Evolutionary conservation across 2,329 filamentous ascomycete species (phyloP).

Genomic region (Ophiostoma novo-ulmi): DNA sequence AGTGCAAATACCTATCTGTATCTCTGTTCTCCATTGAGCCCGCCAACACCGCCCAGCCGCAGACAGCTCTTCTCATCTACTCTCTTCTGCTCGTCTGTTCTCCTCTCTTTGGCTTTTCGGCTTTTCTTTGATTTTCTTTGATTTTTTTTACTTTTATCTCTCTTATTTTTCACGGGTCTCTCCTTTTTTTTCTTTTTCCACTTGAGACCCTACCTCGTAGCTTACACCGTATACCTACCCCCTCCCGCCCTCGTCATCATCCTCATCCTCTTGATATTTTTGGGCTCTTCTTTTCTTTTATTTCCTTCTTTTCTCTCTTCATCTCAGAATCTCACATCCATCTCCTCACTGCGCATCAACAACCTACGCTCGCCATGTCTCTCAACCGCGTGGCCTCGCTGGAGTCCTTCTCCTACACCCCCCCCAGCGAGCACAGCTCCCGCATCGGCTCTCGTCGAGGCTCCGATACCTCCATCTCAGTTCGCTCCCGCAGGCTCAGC

Average conservation of each 20-base stretch:
- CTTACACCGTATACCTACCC: neutral
- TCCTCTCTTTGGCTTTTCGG: too few relatives aligned
- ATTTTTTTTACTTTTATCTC: slow-evolving; percentile 1
- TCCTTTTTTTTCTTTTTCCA: neutral
- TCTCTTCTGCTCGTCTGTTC: neutral
- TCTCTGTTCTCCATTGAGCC: neutral
- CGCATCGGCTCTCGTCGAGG: slow-evolving; percentile 37
- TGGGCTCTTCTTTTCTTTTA: neutral
- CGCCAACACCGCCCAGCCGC: slow-evolving; percentile 3
- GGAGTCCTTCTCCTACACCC: slow-evolving; percentile 46
- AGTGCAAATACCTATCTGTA: neutral
- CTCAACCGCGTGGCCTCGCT: slow-evolving; percentile 49
- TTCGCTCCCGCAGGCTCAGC: slow-evolving; percentile 46
- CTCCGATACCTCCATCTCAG: slow-evolving; percentile 41
- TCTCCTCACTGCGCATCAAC: neutral
- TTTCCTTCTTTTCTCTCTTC: slow-evolving; percentile 3
- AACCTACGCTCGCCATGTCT: slow-evolving; percentile 39
- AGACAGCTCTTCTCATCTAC: neutral
- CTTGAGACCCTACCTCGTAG: neutral
- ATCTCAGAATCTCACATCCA: neutral
- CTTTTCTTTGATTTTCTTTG: neutral
- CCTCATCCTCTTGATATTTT: neutral
- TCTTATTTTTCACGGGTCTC: neutral
- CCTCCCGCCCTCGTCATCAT: slow-evolving; percentile 1
- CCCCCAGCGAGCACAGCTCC: slow-evolving; percentile 33